A percentile compares a stretch with the other conserved stretches of the same genome.
phyloP scores from a whole-genome alignment of 805 yeast genomes.

The Candida chauliodis region DNA sequence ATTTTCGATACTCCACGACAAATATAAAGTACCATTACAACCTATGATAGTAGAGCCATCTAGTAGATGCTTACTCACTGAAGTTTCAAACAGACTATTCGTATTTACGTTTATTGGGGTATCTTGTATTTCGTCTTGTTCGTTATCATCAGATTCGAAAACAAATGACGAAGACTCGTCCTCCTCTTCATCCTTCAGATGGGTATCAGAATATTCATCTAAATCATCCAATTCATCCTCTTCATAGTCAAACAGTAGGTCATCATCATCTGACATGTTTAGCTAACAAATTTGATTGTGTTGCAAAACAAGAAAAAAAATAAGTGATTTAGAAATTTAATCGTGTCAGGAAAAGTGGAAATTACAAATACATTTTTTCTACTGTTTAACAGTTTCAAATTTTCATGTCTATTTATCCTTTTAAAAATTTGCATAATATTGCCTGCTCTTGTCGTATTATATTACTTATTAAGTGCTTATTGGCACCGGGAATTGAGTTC shows the following conservation, averaged over 20 bases:
- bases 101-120: not conserved
- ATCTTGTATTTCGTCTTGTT: not conserved
- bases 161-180: constrained; percentile 4
- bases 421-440: constrained; percentile 16
- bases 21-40: constrained; percentile 14
- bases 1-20: constrained; percentile 24
- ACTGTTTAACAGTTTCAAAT: not conserved
- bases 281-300: not conserved
- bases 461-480: not conserved
- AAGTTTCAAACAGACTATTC: not conserved
- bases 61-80: not conserved
- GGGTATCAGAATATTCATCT: not conserved
- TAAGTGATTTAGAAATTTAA: not conserved
- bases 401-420: not conserved
- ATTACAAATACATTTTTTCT: not conserved
- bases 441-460: constrained; percentile 25
- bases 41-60: constrained; percentile 6
- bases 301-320: not conserved
- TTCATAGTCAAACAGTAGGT: constrained; percentile 19
- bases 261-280: constrained; percentile 8
- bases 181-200: constrained; percentile 18
- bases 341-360: not conserved
- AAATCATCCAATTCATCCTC: constrained; percentile 13
- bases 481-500: not conserved
- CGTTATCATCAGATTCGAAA: constrained; percentile 13